Conservation (phyloP, 2,329 filamentous ascomycete genomes). For the Colletotrichum sansevieriae region DNA sequence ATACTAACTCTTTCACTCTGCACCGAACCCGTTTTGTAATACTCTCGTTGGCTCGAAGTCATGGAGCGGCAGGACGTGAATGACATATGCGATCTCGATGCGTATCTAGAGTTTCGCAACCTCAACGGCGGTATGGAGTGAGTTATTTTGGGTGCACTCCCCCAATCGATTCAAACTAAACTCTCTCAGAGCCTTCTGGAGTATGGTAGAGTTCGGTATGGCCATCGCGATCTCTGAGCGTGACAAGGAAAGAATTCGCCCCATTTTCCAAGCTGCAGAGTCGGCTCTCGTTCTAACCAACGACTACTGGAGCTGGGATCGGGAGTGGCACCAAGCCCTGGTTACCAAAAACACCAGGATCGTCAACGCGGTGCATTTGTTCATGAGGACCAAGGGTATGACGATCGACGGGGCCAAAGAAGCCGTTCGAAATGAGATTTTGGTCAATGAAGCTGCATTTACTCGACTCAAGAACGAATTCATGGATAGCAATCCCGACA, state of each 20-base stretch:
- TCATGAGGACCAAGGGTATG: constrained; percentile 14
- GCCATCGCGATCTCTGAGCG: constrained; percentile 11
- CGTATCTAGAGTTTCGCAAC: constrained; percentile 25
- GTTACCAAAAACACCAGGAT: constrained; percentile 16
- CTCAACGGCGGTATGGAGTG: constrained; percentile 33
- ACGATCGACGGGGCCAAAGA: constrained; percentile 10
- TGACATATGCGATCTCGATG: constrained; percentile 12
- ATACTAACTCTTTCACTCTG: no score
- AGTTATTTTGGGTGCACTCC: not conserved
- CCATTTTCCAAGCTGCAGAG: constrained; percentile 19
- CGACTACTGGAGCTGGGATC: constrained; percentile 34
- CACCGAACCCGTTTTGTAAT: no score
- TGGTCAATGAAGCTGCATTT: constrained; percentile 11
- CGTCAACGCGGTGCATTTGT: constrained; percentile 21
- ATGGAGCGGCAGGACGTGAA: constrained; percentile 9
- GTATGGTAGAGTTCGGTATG: constrained; percentile 27
- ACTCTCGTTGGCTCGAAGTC: constrained; percentile 24
- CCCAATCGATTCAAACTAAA: not conserved
- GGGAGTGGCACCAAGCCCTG: constrained; percentile 22
- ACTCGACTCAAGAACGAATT: constrained; percentile 17
- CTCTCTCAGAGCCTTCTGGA: constrained; percentile 19
- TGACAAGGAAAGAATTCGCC: not conserved
- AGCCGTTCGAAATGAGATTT: constrained; percentile 3
- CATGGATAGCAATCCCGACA: not conserved
- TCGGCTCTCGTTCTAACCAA: constrained; percentile 26